These are phyloP conservation scores for Aspergillus sp. DNA, from an alignment of 2,329 filamentous ascomycete genomes.

Conservation along the genomic window DNA sequence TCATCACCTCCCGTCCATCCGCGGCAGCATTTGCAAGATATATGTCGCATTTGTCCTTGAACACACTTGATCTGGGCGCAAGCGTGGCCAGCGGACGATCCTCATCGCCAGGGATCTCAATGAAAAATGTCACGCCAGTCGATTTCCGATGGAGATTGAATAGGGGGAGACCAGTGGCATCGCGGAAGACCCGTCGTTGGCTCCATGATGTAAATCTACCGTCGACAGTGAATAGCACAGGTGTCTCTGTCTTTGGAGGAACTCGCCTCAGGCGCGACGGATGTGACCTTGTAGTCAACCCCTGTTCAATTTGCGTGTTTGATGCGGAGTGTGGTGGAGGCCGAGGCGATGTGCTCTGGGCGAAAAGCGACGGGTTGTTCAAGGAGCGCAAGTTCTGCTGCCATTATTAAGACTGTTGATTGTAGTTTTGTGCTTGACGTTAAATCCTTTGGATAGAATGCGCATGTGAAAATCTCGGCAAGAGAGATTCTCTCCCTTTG, in stretches of 20 bases:
- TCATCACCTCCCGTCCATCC: constrained; percentile 5
- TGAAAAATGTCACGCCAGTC: constrained; percentile 12
- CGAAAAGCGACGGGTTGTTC: constrained; percentile 8
- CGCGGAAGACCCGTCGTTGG: constrained; percentile 11
- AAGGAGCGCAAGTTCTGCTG: not conserved
- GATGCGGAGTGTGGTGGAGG: constrained; percentile 2
- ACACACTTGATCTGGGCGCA: constrained; percentile 5
- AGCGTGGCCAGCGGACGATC: constrained; percentile 8
- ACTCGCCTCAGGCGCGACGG: not conserved
- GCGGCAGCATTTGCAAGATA: constrained; percentile 9
- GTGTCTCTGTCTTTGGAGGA: not conserved
- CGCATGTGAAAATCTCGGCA: too few relatives aligned
- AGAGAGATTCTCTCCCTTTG: too few relatives aligned
- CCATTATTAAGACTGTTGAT: not conserved
- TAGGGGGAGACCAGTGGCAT: constrained; percentile 14
- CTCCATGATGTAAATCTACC: constrained; percentile 5
- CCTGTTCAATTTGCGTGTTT: constrained; percentile 1
- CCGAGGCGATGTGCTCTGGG: constrained; percentile 4
- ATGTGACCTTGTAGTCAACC: constrained; percentile 4
- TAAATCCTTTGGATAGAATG: too few relatives aligned
- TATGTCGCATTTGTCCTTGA: constrained; percentile 16
- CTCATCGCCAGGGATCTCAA: constrained; percentile 10
- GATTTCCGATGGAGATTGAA: constrained; percentile 15
- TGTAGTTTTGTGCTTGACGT: not conserved
- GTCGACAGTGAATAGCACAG: constrained; percentile 8